Evolutionary conservation across 805 yeast genomes (phyloP).

Genomic region (Schizosaccharomyces octosporus): DNA sequence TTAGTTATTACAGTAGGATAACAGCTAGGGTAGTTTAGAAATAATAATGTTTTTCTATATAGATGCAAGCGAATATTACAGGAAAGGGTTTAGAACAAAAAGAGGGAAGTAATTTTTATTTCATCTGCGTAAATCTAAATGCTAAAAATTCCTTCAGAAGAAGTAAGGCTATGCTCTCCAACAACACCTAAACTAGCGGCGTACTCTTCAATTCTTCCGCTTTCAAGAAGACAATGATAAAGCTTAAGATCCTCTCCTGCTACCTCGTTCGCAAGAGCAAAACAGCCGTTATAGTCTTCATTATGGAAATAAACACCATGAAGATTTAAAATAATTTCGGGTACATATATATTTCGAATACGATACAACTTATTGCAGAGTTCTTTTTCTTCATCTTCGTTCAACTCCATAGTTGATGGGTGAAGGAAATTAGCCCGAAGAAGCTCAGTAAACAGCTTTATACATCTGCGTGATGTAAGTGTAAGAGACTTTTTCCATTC

Average conservation of each 20-base stretch:
- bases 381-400: not conserved
- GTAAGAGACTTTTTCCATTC: not conserved
- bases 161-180: not conserved
- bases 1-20: no score
- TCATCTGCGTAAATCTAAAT: not conserved
- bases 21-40: no score
- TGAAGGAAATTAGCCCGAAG: not conserved
- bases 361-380: not conserved
- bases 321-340: not conserved
- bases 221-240: not conserved
- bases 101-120: no score
- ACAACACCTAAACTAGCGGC: not conserved
- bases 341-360: not conserved
- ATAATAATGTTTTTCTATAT: no score
- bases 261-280: not conserved
- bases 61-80: no score
- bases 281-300: not conserved
- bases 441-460: not conserved
- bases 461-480: not conserved
- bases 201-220: conserved; percentile 1
- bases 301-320: not conserved
- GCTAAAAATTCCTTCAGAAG: not conserved
- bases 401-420: not conserved
- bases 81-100: no score
- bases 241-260: not conserved